Evolutionary conservation across 2,329 filamentous ascomycete genomes (phyloP).

Genomic region (Calonectria multiphialidica): DNA sequence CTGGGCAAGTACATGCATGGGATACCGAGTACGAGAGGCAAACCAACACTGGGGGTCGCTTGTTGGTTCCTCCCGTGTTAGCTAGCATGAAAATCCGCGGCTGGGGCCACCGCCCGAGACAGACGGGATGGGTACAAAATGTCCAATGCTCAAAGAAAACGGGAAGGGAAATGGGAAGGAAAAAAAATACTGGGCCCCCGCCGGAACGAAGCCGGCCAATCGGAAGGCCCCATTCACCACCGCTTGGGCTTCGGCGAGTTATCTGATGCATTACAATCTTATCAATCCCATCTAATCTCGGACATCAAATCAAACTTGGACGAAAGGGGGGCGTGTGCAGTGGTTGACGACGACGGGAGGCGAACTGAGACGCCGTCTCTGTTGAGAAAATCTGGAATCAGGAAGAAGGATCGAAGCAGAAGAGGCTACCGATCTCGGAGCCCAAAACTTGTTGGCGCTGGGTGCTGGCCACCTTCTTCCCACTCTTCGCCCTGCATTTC

Average conservation of each 20-base stretch:
- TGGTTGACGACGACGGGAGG: not conserved
- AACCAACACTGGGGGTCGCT: not conserved
- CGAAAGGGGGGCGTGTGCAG: constrained; percentile 11
- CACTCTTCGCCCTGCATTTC: constrained; percentile 21
- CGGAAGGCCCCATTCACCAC: constrained; percentile 23
- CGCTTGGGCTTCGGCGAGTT: constrained; percentile 22
- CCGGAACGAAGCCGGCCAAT: constrained; percentile 28
- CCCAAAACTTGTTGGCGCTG: not conserved
- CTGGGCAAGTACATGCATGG: not conserved
- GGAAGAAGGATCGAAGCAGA: not conserved
- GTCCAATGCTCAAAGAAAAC: not conserved
- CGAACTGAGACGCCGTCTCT: not conserved
- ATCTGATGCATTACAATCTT: constrained; percentile 36
- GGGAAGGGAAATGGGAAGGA: too few species aligned
- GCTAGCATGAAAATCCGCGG: not conserved
- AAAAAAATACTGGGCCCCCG: not conserved
- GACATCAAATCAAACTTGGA: constrained; percentile 22
- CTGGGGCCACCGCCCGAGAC: not conserved
- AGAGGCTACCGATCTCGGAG: constrained; percentile 37
- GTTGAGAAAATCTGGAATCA: not conserved
- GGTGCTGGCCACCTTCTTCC: too few species aligned
- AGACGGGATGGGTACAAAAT: not conserved
- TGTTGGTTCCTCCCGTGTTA: not conserved
- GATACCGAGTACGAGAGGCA: constrained; percentile 1
- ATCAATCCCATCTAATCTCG: constrained; percentile 48